phyloP scores from a whole-genome alignment of 2,329 filamentous ascomycete species.

The Botrytis galanthina region DNA sequence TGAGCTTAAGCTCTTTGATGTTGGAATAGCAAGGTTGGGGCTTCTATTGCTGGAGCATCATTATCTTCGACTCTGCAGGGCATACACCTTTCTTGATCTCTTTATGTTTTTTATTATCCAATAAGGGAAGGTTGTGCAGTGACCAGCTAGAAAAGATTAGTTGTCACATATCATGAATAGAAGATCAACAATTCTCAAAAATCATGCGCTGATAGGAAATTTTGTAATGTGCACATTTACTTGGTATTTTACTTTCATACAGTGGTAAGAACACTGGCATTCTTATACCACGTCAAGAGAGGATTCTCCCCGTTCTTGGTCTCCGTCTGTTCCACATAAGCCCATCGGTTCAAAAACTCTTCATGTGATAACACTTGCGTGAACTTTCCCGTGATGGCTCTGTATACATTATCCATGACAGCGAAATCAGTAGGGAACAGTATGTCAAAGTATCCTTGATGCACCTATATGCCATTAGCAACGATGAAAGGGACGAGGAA shows the following conservation, averaged over 20 bases:
- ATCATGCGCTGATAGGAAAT: neutral
- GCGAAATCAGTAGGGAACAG: conserved; percentile 95
- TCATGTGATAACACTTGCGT: conserved; percentile 83
- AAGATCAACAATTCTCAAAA: neutral
- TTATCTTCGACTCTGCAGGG: neutral
- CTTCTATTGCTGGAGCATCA: neutral
- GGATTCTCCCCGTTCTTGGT: conserved; percentile 92
- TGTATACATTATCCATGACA: conserved; percentile 88
- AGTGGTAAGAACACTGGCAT: conserved; percentile 89
- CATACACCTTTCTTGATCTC: neutral
- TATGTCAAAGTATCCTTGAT: conserved; percentile 98
- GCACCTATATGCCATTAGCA: conserved; percentile 59
- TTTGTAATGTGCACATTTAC: conserved; percentile 4
- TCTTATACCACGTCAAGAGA: conserved; percentile 88
- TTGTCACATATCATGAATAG: neutral
- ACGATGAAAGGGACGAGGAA: neutral
- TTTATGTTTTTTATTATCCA: neutral
- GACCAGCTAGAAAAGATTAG: conserved; percentile 1
- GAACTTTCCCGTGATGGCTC: conserved; percentile 87
- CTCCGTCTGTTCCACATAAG: conserved; percentile 84
- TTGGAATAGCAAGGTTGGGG: neutral
- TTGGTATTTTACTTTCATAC: conserved; percentile 49
- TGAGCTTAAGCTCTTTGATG: neutral
- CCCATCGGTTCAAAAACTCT: conserved; percentile 88
- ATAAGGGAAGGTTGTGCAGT: neutral